phyloP scores from a whole-genome alignment of 164 flowering plant species.

The Cinnamomum chago region DNA sequence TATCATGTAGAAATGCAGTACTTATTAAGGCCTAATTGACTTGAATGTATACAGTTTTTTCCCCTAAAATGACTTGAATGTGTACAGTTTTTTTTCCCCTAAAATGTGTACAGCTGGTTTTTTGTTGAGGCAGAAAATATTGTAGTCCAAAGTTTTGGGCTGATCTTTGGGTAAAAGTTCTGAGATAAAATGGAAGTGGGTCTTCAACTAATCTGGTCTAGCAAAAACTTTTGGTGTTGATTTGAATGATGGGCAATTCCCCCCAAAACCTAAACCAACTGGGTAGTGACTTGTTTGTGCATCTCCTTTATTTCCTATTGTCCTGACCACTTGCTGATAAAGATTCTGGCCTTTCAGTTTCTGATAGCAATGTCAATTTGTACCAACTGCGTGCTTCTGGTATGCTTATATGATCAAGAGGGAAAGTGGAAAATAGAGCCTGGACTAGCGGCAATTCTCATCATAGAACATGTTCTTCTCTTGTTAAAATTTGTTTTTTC shows the following conservation, averaged over 20 bases:
- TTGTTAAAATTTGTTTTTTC: constrained; percentile 83
- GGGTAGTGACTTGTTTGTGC: not conserved
- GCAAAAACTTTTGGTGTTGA: not conserved
- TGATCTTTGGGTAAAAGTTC: too few species aligned
- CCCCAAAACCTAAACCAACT: not conserved
- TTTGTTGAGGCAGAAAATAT: too few species aligned
- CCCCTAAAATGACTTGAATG: too few species aligned
- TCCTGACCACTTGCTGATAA: not conserved
- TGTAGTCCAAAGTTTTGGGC: too few species aligned
- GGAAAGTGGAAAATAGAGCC: constrained; percentile 89
- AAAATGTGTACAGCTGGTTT: too few species aligned
- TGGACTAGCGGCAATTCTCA: constrained; percentile 85
- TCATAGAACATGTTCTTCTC: constrained; percentile 80
- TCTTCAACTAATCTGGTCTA: not conserved
- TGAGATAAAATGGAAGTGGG: not conserved
- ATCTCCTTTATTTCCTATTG: not conserved
- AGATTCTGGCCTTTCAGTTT: constrained; percentile 46
- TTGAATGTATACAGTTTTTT: too few species aligned
- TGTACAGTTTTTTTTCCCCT: too few species aligned
- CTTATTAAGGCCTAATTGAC: too few species aligned
- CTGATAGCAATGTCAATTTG: constrained; percentile 82
- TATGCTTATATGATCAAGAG: constrained; percentile 70
- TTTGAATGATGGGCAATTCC: not conserved
- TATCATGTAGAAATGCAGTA: too few species aligned
- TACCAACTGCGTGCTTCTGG: constrained; percentile 74